These are phyloP conservation scores for Leucaena leucocephala DNA, from an alignment of 306 rosid species.

Conservation along the genomic window DNA sequence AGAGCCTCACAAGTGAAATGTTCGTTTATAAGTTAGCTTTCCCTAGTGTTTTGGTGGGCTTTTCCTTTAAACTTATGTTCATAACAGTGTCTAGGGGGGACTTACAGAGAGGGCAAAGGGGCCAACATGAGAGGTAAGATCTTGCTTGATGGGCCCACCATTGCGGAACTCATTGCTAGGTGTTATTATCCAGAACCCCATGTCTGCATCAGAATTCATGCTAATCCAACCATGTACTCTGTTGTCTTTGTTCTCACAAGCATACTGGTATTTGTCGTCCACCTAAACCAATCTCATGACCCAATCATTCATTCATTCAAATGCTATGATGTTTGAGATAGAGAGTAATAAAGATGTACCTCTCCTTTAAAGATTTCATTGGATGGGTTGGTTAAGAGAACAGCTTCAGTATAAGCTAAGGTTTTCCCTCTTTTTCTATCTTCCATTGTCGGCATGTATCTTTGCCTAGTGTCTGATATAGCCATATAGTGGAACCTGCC, in stretches of 20 bases:
- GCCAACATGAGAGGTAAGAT: slow-evolving; percentile 91
- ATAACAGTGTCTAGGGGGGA: background rate
- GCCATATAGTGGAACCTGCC: slow-evolving; percentile 78
- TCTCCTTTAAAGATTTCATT: slow-evolving; percentile 68
- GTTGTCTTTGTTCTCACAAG: slow-evolving; percentile 56
- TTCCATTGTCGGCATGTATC: slow-evolving; percentile 65
- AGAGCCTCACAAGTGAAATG: too few relatives aligned
- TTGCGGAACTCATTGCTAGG: slow-evolving; percentile 77
- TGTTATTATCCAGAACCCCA: slow-evolving; percentile 87
- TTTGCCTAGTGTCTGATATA: slow-evolving; percentile 52
- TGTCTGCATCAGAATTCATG: slow-evolving; percentile 38
- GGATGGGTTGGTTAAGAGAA: slow-evolving; percentile 58
- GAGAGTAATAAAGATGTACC: slow-evolving; percentile 29
- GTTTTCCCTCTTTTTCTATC: slow-evolving; percentile 54
- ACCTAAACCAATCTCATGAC: slow-evolving; percentile 49
- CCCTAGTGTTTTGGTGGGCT: too few relatives aligned
- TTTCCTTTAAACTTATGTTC: too few relatives aligned
- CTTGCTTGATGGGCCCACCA: slow-evolving; percentile 86
- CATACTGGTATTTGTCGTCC: slow-evolving; percentile 92
- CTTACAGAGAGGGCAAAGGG: slow-evolving; percentile 70
- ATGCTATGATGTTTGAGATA: background rate
- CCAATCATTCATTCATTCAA: background rate
- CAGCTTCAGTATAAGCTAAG: slow-evolving; percentile 78
- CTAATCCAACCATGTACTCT: slow-evolving; percentile 78
- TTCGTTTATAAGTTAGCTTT: too few relatives aligned